phyloP scores from a whole-genome alignment of 1,284 basidiomycete genomes.

The Earliella scabrosa region DNA sequence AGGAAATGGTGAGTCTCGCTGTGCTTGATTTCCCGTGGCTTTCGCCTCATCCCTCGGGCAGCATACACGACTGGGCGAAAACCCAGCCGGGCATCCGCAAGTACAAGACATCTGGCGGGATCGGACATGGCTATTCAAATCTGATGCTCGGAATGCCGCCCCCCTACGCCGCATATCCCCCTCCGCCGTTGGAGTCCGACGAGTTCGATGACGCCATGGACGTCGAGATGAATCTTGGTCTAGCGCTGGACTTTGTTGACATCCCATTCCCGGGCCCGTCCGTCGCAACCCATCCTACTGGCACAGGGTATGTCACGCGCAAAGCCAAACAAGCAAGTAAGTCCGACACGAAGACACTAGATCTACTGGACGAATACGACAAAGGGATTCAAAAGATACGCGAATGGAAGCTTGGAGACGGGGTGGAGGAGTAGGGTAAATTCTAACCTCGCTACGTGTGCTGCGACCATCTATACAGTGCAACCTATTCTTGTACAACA shows the following conservation, averaged over 20 bases:
- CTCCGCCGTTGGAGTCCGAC: not conserved
- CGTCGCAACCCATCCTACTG: too few relatives aligned
- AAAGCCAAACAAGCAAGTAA: too few relatives aligned
- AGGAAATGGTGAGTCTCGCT: constrained; percentile 42
- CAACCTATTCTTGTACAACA: too few relatives aligned
- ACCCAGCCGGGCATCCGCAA: constrained; percentile 34
- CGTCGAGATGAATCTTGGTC: not conserved
- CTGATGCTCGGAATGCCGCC: not conserved
- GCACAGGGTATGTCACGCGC: not conserved
- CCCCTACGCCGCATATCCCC: not conserved
- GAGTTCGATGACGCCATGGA: constrained; percentile 11
- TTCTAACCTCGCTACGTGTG: not conserved
- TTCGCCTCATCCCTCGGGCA: constrained; percentile 16
- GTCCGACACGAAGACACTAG: not conserved
- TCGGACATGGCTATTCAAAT: not conserved
- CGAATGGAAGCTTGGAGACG: constrained; percentile 14
- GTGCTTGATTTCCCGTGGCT: not conserved
- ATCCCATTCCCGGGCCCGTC: not conserved
- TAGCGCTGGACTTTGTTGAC: too few relatives aligned
- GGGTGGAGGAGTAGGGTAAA: not conserved
- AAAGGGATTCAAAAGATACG: constrained; percentile 23
- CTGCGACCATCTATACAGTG: not conserved
- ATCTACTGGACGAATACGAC: constrained; percentile 27
- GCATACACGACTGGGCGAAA: constrained; percentile 45
- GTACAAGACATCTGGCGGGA: constrained; percentile 14